Percentiles rank a stretch among this genome's conserved stretches.
phyloP scores from a whole-genome alignment of 2,329 filamentous ascomycete species.

The Bipolaris sorokiniana region DNA sequence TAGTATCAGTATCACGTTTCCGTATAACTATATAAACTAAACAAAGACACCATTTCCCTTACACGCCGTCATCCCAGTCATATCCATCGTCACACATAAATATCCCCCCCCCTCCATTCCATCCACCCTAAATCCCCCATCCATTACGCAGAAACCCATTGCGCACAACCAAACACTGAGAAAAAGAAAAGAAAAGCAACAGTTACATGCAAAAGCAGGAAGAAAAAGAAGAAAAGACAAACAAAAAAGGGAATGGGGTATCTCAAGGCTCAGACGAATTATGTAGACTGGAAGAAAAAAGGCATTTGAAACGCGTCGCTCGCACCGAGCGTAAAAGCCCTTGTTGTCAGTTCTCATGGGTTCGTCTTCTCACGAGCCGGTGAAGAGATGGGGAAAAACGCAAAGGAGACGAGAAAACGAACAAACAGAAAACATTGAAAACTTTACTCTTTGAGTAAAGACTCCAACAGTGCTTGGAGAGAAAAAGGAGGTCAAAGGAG shows the following conservation, averaged over 20 bases:
- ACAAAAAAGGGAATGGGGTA: conserved; percentile 20
- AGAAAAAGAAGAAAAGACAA: not conserved
- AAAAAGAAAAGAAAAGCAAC: not conserved
- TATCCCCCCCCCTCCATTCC: not conserved
- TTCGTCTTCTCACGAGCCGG: conserved; percentile 28
- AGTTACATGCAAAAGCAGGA: not conserved
- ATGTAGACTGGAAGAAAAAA: conserved; percentile 15
- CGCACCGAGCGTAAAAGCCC: conserved; percentile 33
- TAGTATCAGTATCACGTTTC: not conserved
- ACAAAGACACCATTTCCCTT: not conserved
- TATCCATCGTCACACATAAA: conserved; percentile 1
- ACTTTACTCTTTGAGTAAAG: not conserved
- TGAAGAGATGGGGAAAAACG: conserved; percentile 13
- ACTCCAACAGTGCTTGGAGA: not conserved
- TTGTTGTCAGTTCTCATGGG: conserved; percentile 15
- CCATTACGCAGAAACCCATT: not conserved
- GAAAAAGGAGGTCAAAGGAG: not conserved
- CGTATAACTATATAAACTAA: too few species aligned
- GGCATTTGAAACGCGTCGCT: conserved; percentile 28
- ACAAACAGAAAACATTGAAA: not conserved
- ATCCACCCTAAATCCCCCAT: not conserved
- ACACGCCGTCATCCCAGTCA: conserved; percentile 1
- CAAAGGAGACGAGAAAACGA: not conserved
- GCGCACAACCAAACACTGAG: not conserved
- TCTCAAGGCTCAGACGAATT: conserved; percentile 26